Percentiles rank a stretch among this genome's conserved stretches.
These are phyloP conservation scores for Lasiodiplodia gonubiensis DNA, from an alignment of 2,329 filamentous ascomycete species.

Conservation along the genomic window DNA sequence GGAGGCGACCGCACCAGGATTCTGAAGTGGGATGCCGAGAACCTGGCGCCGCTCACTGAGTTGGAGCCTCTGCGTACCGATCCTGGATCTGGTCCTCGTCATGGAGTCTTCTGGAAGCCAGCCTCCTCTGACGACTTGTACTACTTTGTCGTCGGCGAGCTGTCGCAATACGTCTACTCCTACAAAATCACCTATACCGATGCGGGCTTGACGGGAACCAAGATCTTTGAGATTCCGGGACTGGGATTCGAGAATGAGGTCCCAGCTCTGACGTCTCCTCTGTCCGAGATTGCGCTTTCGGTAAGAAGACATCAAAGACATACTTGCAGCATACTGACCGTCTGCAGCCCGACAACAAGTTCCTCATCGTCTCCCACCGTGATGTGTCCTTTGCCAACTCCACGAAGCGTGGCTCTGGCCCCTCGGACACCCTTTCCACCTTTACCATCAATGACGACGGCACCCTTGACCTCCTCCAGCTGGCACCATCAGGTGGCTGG, in stretches of 20 bases:
- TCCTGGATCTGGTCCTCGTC: slow-evolving; percentile 67
- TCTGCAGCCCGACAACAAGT: slow-evolving; percentile 55
- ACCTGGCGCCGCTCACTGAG: slow-evolving; percentile 52
- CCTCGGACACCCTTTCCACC: slow-evolving; percentile 66
- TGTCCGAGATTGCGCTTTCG: slow-evolving; percentile 61
- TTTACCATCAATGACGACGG: slow-evolving; percentile 66
- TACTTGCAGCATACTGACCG: too few species aligned
- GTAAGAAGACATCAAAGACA: slow-evolving; percentile 49
- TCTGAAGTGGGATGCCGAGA: slow-evolving; percentile 58
- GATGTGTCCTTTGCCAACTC: slow-evolving; percentile 59
- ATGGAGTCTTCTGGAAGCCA: slow-evolving; percentile 61
- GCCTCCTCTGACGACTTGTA: slow-evolving; percentile 31
- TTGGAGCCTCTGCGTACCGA: slow-evolving; percentile 53
- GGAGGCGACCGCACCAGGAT: slow-evolving; percentile 66
- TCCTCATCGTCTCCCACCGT: slow-evolving; percentile 71
- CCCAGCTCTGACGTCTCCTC: slow-evolving; percentile 50
- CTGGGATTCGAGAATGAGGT: slow-evolving; percentile 38
- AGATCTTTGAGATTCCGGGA: slow-evolving; percentile 55
- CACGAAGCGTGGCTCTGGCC: slow-evolving; percentile 32
- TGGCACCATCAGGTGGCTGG: slow-evolving; percentile 67
- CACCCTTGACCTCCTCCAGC: slow-evolving; percentile 60
- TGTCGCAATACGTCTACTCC: slow-evolving; percentile 62
- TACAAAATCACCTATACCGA: slow-evolving; percentile 62
- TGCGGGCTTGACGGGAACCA: slow-evolving; percentile 52
- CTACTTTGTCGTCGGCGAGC: slow-evolving; percentile 67